Evolutionary conservation across 2,329 filamentous ascomycete genomes (phyloP).

Genomic region (Acrodontium crateriforme): DNA sequence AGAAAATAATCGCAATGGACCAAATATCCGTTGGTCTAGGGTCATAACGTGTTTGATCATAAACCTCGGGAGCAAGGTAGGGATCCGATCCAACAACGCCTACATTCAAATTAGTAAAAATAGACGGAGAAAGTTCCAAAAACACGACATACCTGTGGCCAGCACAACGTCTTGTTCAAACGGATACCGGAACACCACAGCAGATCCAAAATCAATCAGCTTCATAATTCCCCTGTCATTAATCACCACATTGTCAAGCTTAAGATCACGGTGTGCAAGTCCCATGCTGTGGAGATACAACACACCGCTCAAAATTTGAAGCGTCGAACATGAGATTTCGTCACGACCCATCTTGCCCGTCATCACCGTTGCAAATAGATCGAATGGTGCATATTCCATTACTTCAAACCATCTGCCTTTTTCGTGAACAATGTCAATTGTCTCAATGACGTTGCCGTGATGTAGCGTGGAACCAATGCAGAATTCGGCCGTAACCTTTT

Average conservation of each 20-base stretch:
- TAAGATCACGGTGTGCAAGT: slow-evolving; percentile 84
- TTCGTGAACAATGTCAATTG: slow-evolving; percentile 89
- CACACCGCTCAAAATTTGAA: slow-evolving; percentile 90
- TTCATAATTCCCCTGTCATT: slow-evolving; percentile 98
- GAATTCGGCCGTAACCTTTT: slow-evolving; percentile 96
- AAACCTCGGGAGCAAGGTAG: slow-evolving; percentile 92
- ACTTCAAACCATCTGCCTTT: slow-evolving; percentile 94
- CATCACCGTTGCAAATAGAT: slow-evolving; percentile 97
- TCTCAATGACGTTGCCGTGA: slow-evolving; percentile 97
- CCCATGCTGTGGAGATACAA: slow-evolving; percentile 93
- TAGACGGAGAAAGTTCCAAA: too few species aligned
- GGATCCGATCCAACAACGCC: slow-evolving; percentile 80
- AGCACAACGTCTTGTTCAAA: slow-evolving; percentile 81
- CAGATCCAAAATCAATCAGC: slow-evolving; percentile 96
- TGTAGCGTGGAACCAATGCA: slow-evolving; percentile 94
- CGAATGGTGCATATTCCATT: slow-evolving; percentile 95
- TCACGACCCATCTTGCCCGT: slow-evolving; percentile 91
- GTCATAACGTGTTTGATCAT: slow-evolving; percentile 85
- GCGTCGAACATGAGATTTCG: slow-evolving; percentile 78
- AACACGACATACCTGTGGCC: slow-evolving; percentile 54
- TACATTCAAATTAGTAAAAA: too few species aligned
- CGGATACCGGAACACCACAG: slow-evolving; percentile 91
- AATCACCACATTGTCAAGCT: slow-evolving; percentile 95
- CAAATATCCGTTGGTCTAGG: slow-evolving; percentile 90
- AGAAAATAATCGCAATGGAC: slow-evolving; percentile 97